Conservation (phyloP, 2,329 filamentous ascomycete species). For the Coniochaeta prunicola region DNA sequence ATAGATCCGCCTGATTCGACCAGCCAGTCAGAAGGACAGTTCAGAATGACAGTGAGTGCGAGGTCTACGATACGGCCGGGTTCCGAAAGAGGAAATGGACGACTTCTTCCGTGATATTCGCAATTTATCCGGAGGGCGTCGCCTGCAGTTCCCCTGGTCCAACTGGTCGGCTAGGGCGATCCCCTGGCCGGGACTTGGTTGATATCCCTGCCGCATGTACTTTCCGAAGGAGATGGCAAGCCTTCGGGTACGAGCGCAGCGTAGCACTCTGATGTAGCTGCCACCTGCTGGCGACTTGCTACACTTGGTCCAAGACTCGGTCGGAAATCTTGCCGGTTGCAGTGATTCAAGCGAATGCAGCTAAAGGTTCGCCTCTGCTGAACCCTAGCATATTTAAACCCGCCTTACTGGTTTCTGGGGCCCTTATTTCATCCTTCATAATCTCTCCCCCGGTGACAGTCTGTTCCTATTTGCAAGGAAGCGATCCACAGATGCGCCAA, state of each 20-base stretch:
- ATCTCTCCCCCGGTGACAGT: not conserved
- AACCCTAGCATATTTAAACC: not conserved
- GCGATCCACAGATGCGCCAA: not conserved
- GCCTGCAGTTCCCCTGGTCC: not conserved
- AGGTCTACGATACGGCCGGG: not conserved
- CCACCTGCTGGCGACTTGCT: not conserved
- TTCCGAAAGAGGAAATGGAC: not conserved
- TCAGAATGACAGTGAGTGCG: too few species aligned
- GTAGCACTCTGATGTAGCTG: not conserved
- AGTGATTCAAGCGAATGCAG: not conserved
- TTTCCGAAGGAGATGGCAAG: not conserved
- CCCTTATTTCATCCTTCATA: not conserved
- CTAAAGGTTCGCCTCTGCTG: not conserved
- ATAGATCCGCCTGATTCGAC: not conserved
- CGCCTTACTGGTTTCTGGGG: not conserved
- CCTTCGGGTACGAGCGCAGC: not conserved
- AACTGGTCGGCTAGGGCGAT: not conserved
- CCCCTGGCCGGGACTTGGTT: not conserved
- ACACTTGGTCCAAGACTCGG: not conserved
- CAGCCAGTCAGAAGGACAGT: not conserved
- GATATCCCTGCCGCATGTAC: not conserved
- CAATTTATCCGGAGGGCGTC: not conserved
- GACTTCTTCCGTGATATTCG: slow-evolving; percentile 1
- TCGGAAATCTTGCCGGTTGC: not conserved
- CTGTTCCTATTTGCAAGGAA: not conserved